Evolutionary conservation across 768 basidiomycete species (phyloP), one percentile per base, ranked within the genome.

Genomic region (Mycena vitilis): DNA sequence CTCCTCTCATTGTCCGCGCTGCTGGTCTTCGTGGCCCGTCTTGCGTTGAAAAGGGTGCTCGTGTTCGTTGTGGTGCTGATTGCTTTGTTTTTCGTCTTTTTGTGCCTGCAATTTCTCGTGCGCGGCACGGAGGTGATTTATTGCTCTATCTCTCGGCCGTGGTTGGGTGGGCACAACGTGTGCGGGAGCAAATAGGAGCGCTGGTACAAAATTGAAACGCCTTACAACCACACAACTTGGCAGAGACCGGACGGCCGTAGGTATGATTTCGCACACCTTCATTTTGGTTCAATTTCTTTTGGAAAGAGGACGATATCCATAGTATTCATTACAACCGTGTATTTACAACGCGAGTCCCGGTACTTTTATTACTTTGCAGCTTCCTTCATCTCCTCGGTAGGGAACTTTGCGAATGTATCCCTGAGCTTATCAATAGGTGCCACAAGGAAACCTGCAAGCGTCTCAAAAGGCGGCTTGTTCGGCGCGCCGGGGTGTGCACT

Each of bases 391-490:
- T 87, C 85, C 55, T 87, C 82, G 0, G 82, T 86, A 0, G 88
- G 89, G 78, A 89, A 89, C 47, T 78, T 80, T 0, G 84, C 69
- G 73, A 91, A 91, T 40, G 75, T 71, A 72, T 91, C 90, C 73
- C 83, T 84, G 66, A 91, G 73, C 71, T 87, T 87, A 72, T 91
- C 90, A 25, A 90, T 78, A 0, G 89, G 89, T 0, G 85, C 83
- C 0, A 81, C 77, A 63, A 90, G 75, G 63, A 91, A 81, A 0
- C 85, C 88, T 2, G 80, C 84, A 16, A 90, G 66, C 0, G 88
- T 91, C 78, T 91, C 89, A 65, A 84, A 86, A 0, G 89, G 89
- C 4, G 89, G 88, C 63, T 85, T 81, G 72, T 89, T 84, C 1
- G 89, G 89, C 0, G 84, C 82, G 15, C 71, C 73, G 0, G 87